These are phyloP conservation scores for Carex sylvatica DNA, from an alignment of 202 grass and related monocot species.

Conservation along the genomic window DNA sequence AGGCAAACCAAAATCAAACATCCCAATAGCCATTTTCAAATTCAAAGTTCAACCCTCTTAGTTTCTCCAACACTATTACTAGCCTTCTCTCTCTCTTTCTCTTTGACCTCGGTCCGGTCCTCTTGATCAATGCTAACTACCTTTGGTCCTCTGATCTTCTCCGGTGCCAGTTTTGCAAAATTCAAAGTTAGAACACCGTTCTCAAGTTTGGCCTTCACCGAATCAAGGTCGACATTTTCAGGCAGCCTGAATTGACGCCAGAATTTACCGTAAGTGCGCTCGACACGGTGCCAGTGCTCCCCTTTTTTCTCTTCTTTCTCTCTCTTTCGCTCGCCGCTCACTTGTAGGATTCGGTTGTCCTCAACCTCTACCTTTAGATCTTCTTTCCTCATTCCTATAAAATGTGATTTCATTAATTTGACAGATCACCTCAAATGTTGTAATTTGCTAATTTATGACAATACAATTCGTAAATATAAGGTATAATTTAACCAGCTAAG, in stretches of 20 bases:
- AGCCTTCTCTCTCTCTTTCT: slow-evolving; percentile 28
- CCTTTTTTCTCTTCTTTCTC: slow-evolving; percentile 47
- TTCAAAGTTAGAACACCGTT: slow-evolving; percentile 59
- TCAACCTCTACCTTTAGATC: slow-evolving; percentile 81
- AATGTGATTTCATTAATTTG: neutral
- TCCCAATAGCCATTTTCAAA: neutral
- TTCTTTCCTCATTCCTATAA: slow-evolving; percentile 48
- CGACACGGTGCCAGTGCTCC: slow-evolving; percentile 78
- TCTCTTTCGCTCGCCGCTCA: slow-evolving; percentile 73
- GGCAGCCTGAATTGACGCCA: slow-evolving; percentile 92
- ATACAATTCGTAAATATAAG: neutral
- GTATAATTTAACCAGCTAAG: neutral
- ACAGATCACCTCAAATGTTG: neutral
- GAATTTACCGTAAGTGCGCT: slow-evolving; percentile 81
- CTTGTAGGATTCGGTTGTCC: slow-evolving; percentile 67
- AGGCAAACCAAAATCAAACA: neutral
- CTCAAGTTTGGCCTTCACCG: slow-evolving; percentile 53
- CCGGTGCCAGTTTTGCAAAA: slow-evolving; percentile 64
- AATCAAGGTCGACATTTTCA: slow-evolving; percentile 70
- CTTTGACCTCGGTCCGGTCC: neutral
- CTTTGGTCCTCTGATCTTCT: slow-evolving; percentile 71
- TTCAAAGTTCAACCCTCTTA: slow-evolving; percentile 66
- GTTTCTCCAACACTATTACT: slow-evolving; percentile 32
- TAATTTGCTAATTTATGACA: neutral
- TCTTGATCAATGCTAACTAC: slow-evolving; percentile 51